phyloP scores from a whole-genome alignment of 176 grass and related monocot species.

The Poa annua region DNA sequence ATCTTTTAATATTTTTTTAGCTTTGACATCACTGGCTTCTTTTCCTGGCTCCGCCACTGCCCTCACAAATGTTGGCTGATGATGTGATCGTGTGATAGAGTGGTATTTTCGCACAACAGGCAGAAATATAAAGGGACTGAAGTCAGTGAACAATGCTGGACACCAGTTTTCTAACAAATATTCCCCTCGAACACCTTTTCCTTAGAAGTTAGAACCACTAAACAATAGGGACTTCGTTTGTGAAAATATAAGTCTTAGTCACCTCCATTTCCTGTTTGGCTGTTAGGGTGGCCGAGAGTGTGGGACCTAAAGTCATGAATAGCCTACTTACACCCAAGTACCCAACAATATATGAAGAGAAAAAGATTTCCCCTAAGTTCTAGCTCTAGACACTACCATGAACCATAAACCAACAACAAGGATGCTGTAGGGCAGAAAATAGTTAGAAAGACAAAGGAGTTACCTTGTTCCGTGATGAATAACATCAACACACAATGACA shows the following conservation, averaged over 20 bases:
- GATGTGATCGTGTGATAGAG: neutral
- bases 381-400: neutral
- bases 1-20: no score
- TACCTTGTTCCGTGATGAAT: neutral
- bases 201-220: neutral
- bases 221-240: constrained; percentile 9
- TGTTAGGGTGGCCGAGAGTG: neutral
- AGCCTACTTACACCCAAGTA: constrained; percentile 19
- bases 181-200: neutral
- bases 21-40: no score
- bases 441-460: neutral
- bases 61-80: neutral
- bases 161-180: neutral
- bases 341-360: neutral
- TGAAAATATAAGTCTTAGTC: neutral
- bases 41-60: no score
- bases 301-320: constrained; percentile 3
- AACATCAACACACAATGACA: neutral
- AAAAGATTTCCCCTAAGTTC: neutral
- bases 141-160: neutral
- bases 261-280: neutral
- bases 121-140: constrained; percentile 1
- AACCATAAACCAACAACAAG: constrained; percentile 16
- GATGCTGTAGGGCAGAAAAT: neutral
- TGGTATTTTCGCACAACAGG: neutral